Evolutionary conservation across 345 rosid genomes (phyloP), one percentile per base, ranked within the genome.

Genomic region (Abelmoschus esculentus): DNA sequence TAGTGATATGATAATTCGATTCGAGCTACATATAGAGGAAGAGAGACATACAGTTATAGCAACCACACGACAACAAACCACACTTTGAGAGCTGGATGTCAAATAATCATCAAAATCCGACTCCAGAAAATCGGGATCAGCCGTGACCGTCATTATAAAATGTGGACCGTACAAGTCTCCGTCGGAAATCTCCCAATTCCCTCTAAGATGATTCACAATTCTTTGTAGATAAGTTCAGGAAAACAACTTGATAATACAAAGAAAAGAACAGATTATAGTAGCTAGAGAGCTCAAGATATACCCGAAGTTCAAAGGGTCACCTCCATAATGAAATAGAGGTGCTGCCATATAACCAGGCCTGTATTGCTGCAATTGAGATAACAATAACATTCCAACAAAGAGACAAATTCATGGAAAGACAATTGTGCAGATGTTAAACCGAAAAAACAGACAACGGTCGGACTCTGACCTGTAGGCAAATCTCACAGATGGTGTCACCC

Each of bases 401-500:
- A 47, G 42, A 22, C 11, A 40, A 54, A 8, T 29, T 52, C 18
- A 12, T 15, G 47, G 34, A 63, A 46, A 46, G 17, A 44, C 10
- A 22, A 6, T 19, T 8, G 4, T 47, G 36, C 6, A 19, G 34
- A 14, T 12, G 5, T 26, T 28, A 32, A 46, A 46, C 19, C 11
- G 67, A 69, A 56, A 56, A 22, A 22, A 56, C 32, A 55, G 50
- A 59, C 52, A 58, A 70, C 54, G 47, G 57, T 19, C 15, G 44
- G 56, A 92, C 97, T 18, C 17, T 38, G 56, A 92, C 97, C 98
- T 93, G 89, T 19, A 10, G 80, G 77, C 98, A 91, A 22, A 93
- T 91, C 80, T 93, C 96, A 47, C 97, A 93, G 67, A 72, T 60
- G 6, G 85, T 88, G 72, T 93, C 85, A 14, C 97, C 97, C 83